Evolutionary conservation across 2,329 filamentous ascomycete species (phyloP).

Genomic region (Zymoseptoria ardabiliae): DNA sequence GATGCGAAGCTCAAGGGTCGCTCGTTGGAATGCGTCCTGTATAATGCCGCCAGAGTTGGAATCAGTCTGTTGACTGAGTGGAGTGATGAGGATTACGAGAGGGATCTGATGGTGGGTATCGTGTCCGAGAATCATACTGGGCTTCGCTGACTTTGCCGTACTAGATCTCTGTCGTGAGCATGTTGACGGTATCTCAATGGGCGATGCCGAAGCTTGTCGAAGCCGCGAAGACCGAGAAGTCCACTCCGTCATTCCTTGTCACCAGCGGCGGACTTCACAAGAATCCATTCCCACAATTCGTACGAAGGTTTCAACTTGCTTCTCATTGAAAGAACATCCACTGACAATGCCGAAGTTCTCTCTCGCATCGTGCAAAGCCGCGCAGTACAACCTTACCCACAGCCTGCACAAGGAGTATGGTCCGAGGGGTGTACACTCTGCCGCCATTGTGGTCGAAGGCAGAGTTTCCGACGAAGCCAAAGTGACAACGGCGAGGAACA

Average conservation of each 20-base stretch:
- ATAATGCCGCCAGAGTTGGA: conserved; percentile 45
- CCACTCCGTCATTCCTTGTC: conserved; percentile 42
- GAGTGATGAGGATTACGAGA: conserved; percentile 33
- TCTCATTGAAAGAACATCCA: neutral
- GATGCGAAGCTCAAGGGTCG: conserved; percentile 31
- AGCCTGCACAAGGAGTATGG: conserved; percentile 37
- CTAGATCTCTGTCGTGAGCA: conserved; percentile 39
- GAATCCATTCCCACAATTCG: conserved; percentile 37
- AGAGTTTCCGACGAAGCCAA: conserved; percentile 33
- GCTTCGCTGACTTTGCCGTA: neutral
- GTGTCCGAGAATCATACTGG: neutral
- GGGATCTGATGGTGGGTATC: conserved; percentile 40
- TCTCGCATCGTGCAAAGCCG: conserved; percentile 43
- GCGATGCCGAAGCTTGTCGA: conserved; percentile 36
- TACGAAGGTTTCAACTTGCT: neutral
- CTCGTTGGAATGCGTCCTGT: conserved; percentile 40
- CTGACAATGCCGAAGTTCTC: conserved; percentile 29
- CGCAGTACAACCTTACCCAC: conserved; percentile 43
- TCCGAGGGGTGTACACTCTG: conserved; percentile 38
- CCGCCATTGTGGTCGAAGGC: conserved; percentile 40
- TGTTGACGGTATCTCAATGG: conserved; percentile 41
- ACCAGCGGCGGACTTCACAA: conserved; percentile 40
- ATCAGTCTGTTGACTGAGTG: conserved; percentile 22
- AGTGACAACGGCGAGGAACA: conserved; percentile 36
- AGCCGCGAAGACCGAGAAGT: conserved; percentile 11